Percentiles rank a stretch among this genome's conserved stretches.
Conservation (phyloP, 1,139 yeast genomes). For the Saccharomyces hybrid region DNA sequence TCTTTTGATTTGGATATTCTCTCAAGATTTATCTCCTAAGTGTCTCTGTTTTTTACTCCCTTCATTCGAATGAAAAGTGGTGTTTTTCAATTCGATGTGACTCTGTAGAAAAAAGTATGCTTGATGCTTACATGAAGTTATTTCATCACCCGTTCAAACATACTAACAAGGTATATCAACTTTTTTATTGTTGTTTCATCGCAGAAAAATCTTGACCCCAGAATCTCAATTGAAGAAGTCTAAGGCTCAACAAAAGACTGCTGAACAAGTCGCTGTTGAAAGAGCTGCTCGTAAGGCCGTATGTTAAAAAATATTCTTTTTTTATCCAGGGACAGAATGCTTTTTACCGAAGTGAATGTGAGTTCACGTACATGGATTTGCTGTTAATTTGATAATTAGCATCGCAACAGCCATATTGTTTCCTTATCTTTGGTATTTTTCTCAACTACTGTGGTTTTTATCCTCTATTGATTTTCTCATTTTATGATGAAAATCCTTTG, state of each 20-base stretch:
- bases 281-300: conserved; percentile 71
- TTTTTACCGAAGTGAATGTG: not conserved
- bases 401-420: not conserved
- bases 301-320: not conserved
- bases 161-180: not conserved
- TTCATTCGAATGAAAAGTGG: conserved; percentile 33
- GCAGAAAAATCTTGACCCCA: conserved; percentile 49
- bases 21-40: conserved; percentile 16
- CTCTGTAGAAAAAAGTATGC: conserved; percentile 8
- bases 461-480: conserved; percentile 7
- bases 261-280: conserved; percentile 82
- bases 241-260: conserved; percentile 82
- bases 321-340: not conserved
- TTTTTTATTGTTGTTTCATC: conserved; percentile 5
- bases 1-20: not conserved
- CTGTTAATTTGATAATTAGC: not conserved
- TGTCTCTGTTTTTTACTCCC: conserved; percentile 28
- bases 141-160: not conserved
- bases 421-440: not conserved
- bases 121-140: not conserved
- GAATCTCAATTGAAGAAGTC: conserved; percentile 95
- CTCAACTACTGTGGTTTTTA: conserved; percentile 1
- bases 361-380: not conserved
- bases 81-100: conserved; percentile 33
- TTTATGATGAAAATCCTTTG: conserved; percentile 38